Base-by-base conservation (phyloP, 2,329 filamentous ascomycete species). In the Botrytis pseudocinerea region DNA sequence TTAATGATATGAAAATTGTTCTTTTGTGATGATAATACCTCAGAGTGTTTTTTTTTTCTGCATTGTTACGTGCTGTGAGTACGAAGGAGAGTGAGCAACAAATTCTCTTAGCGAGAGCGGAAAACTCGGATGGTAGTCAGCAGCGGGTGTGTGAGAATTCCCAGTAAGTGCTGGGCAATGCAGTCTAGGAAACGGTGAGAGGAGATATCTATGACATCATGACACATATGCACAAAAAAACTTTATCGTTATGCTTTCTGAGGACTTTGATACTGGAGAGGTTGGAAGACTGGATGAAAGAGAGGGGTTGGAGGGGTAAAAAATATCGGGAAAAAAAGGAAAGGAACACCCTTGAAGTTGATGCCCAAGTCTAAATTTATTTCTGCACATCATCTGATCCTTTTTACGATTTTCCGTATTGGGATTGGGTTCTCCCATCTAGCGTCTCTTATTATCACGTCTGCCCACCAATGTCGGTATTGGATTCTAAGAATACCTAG, bases 1-100 rank as follows among this genome's bases (percentile, higher is more conserved):
- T 69, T 69, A 69, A 69, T 69, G 64, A 66, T 22, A 42, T 57
- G 65, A 69, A 57, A 32, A 9, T 57, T 57, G 65, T 32, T 44
- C 35, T 57, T 59, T 66, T 66, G 32, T 54, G 32, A 57, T 57
- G 65, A 68, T 59, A 48, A 69, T 18, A 1, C 40, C 7, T 28
- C 14, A 2, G 25, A 7, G 60, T 40, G 14, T n/a, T n/a, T 62
- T 61, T 40, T 35, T 40, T 35, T 28, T 16, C 9, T 18, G 60
- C 12, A 40, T 62, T 40, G 60, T 40, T 7, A 40, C 10, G 59
- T 62, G 60, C 2, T n/a, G 35, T 61, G 35, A 61, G 22, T 25
- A 38, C 22, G 4, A 3, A 16, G 12, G 12, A 38, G 8, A 25
- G 3, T 40, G 35, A 61, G 14, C 20, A 42, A 40, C 10, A 40